These are phyloP conservation scores for Yamadazyma pseudoaaseri DNA, from an alignment of 1,139 yeast species.

Conservation along the genomic window DNA sequence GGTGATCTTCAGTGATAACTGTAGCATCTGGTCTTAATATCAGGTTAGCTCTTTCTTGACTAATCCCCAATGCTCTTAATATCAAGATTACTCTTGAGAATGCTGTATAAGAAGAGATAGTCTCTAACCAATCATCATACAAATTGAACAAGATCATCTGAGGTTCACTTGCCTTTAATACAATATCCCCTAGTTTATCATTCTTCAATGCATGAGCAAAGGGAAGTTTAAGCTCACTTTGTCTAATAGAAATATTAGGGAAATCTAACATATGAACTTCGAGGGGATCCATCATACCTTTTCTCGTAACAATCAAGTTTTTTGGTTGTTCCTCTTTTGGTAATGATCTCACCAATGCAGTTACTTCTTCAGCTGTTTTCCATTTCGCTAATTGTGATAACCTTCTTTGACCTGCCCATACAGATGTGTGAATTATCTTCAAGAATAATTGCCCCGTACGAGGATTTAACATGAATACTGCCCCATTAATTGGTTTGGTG, in stretches of 20 bases:
- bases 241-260: conserved; percentile 87
- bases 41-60: conserved; percentile 72
- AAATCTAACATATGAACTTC: conserved; percentile 97
- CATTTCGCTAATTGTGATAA: conserved; percentile 93
- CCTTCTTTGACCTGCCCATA: conserved; percentile 97
- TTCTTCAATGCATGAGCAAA: conserved; percentile 84
- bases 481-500: conserved; percentile 92
- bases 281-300: conserved; percentile 90
- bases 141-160: conserved; percentile 88
- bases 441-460: conserved; percentile 84
- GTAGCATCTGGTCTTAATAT: conserved; percentile 76
- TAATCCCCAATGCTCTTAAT: conserved; percentile 75
- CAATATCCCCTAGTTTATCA: conserved; percentile 76
- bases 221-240: conserved; percentile 87
- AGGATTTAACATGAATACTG: conserved; percentile 86
- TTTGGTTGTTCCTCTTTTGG: conserved; percentile 95
- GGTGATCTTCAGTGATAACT: conserved; percentile 70
- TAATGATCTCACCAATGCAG: conserved; percentile 82
- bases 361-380: conserved; percentile 98
- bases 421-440: conserved; percentile 89
- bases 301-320: conserved; percentile 85
- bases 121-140: conserved; percentile 91
- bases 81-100: conserved; percentile 83
- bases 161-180: conserved; percentile 85
- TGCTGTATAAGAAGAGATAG: conserved; percentile 87